Conservation (phyloP, 1,139 yeast genomes). For the Hansenula lynferdii region DNA sequence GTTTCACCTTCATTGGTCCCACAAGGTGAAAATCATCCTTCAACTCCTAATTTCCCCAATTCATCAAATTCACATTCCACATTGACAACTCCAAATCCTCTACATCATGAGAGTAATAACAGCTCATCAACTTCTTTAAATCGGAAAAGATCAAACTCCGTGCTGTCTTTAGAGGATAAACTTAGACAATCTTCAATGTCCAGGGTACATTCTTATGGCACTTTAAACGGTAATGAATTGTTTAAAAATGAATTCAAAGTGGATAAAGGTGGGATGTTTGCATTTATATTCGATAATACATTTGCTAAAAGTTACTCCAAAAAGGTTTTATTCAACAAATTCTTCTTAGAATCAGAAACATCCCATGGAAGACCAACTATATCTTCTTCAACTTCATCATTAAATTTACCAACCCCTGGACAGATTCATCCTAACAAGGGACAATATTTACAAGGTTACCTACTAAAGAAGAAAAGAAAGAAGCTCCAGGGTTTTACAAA, state of each 20-base stretch:
- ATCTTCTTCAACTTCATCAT: slow-evolving; percentile 19
- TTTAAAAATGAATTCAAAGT: slow-evolving; percentile 61
- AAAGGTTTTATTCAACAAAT: slow-evolving; percentile 61
- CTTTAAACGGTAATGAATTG: slow-evolving; percentile 47
- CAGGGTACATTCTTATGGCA: slow-evolving; percentile 40
- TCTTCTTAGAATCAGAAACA: slow-evolving; percentile 21
- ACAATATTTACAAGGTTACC: slow-evolving; percentile 65
- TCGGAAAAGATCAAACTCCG: slow-evolving; percentile 24
- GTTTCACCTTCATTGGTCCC: slow-evolving; percentile 4
- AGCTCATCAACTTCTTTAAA: slow-evolving; percentile 17
- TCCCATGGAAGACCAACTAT: slow-evolving; percentile 4
- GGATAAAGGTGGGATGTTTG: slow-evolving; percentile 51
- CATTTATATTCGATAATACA: slow-evolving; percentile 89
- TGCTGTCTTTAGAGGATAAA: slow-evolving; percentile 31
- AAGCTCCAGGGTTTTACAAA: slow-evolving; percentile 85
- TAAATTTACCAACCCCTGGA: slow-evolving; percentile 10
- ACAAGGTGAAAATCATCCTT: not conserved
- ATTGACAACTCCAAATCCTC: too few species aligned
- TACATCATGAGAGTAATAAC: too few species aligned
- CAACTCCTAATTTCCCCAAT: too few species aligned
- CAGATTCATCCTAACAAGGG: slow-evolving; percentile 43
- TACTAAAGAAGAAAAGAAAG: slow-evolving; percentile 74
- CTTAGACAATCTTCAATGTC: slow-evolving; percentile 34
- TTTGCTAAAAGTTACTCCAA: slow-evolving; percentile 84
- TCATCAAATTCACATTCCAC: too few species aligned